A percentile compares a stretch with the other conserved stretches of the same genome.
Conservation (phyloP, 768 basidiomycete genomes). For the Rhodosporidiobolus sp. region DNA sequence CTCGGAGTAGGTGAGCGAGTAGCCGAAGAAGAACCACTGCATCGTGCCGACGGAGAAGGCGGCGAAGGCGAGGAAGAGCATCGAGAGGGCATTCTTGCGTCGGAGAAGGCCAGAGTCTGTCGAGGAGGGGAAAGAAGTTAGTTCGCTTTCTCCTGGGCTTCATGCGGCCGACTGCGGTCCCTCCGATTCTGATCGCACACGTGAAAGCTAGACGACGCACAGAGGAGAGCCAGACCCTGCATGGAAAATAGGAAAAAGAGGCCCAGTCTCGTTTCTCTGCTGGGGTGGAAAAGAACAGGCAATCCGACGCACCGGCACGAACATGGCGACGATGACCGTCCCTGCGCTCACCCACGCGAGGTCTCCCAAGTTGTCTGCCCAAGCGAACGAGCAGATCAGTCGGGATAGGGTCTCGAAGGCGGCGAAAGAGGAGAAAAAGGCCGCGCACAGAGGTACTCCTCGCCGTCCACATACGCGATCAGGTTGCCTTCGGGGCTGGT, state of each 20-base stretch:
- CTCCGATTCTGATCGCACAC: too few relatives aligned
- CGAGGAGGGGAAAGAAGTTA: too few relatives aligned
- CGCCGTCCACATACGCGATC: neutral
- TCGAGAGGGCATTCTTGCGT: constrained; percentile 53
- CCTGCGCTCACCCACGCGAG: neutral
- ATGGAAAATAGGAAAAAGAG: too few relatives aligned
- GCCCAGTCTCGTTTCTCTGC: too few relatives aligned
- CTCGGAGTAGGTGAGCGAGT: constrained; percentile 73
- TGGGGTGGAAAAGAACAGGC: too few relatives aligned
- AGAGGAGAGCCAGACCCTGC: neutral
- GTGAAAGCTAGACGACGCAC: neutral
- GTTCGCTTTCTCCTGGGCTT: too few relatives aligned
- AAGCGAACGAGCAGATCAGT: neutral
- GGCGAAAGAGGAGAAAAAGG: neutral
- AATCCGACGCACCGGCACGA: too few relatives aligned
- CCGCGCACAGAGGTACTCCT: neutral
- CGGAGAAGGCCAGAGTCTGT: constrained; percentile 43
- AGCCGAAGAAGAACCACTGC: constrained; percentile 75
- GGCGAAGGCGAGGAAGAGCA: constrained; percentile 49
- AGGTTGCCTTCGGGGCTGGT: neutral
- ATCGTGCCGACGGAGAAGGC: constrained; percentile 47
- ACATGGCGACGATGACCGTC: neutral
- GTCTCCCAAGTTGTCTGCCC: constrained; percentile 1
- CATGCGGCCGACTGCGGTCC: too few relatives aligned
- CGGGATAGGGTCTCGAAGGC: neutral